Conservation (phyloP, 2,329 filamentous ascomycete species). For the Anisogramma anomala region DNA sequence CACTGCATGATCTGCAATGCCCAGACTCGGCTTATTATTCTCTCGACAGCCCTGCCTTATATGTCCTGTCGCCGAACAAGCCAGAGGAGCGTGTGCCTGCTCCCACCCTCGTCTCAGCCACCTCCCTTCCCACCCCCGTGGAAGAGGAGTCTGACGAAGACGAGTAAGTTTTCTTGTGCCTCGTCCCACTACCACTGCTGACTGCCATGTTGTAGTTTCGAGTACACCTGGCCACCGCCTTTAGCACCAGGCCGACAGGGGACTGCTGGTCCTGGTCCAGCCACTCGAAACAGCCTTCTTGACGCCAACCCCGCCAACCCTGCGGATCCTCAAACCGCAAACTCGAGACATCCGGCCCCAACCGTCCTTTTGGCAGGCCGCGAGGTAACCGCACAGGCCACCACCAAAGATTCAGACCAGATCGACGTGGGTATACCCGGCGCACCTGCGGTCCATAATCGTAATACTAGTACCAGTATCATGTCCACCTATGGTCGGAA, state of each 20-base stretch:
- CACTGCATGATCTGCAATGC: constrained; percentile 32
- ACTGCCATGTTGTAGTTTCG: constrained; percentile 14
- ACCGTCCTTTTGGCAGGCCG: constrained; percentile 29
- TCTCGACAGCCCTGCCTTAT: constrained; percentile 50
- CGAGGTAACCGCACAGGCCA: constrained; percentile 29
- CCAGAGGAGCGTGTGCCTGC: constrained; percentile 20
- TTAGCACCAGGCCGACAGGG: constrained; percentile 12
- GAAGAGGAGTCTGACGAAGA: constrained; percentile 7
- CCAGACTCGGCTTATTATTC: constrained; percentile 44
- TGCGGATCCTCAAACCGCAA: constrained; percentile 31
- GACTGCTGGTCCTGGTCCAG: constrained; percentile 18
- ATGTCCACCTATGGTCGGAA: constrained; percentile 41
- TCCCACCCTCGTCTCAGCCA: neutral
- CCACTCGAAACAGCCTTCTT: constrained; percentile 28
- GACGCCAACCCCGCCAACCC: constrained; percentile 30
- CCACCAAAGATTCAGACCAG: constrained; percentile 17
- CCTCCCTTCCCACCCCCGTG: constrained; percentile 11
- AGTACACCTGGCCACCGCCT: constrained; percentile 14
- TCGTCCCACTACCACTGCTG: constrained; percentile 17
- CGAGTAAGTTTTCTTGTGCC: constrained; percentile 6
- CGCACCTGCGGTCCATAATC: constrained; percentile 23
- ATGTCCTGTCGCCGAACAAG: constrained; percentile 34
- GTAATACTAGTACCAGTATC: constrained; percentile 26
- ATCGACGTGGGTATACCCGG: constrained; percentile 17
- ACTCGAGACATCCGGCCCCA: constrained; percentile 17